Conservation (phyloP, 208 protist species). For the Crithidia acanthocephali region DNA sequence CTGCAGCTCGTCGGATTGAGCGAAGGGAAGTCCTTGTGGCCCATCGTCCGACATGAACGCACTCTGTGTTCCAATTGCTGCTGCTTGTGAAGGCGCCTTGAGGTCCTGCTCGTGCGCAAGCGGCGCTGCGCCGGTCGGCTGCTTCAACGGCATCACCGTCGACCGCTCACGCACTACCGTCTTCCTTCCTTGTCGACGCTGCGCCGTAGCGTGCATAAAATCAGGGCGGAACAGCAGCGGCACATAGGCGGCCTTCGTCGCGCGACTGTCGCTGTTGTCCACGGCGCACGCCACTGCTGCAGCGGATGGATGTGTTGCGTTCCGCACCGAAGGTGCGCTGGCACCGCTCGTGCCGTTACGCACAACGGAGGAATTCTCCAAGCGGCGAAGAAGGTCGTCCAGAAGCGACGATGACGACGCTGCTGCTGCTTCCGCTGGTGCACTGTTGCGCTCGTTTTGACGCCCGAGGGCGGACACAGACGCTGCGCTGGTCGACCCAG, state of each 20-base stretch:
- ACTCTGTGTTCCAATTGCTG: too few species aligned
- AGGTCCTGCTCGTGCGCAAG: too few species aligned
- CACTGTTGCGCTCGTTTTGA: background rate
- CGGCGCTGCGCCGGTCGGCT: too few species aligned
- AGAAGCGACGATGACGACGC: slow-evolving; percentile 2
- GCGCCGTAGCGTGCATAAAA: slow-evolving; percentile 8
- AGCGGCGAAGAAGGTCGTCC: slow-evolving; percentile 5
- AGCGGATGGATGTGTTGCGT: background rate
- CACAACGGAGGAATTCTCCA: background rate
- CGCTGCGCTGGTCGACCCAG: background rate
- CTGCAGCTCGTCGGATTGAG: too few species aligned
- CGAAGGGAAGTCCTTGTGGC: too few species aligned
- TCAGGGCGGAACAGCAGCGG: slow-evolving; percentile 32
- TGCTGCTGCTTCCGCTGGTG: too few species aligned
- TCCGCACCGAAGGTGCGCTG: background rate
- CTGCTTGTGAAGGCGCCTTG: too few species aligned
- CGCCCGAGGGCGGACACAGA: background rate
- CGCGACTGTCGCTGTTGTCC: background rate
- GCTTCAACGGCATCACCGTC: too few species aligned
- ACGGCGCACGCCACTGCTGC: too few species aligned
- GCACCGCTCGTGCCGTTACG: too few species aligned
- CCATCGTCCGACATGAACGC: too few species aligned
- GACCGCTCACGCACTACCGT: too few species aligned
- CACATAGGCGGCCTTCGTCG: slow-evolving; percentile 15
- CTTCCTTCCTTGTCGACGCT: background rate